Conservation (phyloP, 129 eudicot species). For the Flaveria robusta region DNA sequence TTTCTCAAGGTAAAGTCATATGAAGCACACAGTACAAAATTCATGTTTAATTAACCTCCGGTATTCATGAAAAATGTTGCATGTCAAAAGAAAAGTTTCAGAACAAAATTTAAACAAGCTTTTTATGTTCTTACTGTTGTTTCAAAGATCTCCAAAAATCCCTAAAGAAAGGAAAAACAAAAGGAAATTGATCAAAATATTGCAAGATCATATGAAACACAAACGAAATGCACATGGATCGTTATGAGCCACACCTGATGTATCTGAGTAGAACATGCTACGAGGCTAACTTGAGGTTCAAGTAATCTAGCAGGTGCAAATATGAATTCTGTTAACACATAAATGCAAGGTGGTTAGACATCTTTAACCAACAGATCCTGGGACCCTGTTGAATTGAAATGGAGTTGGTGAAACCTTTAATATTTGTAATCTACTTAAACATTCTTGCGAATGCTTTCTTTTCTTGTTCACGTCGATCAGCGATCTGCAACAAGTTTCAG, state of each 20-base stretch:
- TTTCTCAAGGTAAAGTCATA: constrained; percentile 9
- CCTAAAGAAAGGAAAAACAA: constrained; percentile 20
- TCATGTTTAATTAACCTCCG: constrained; percentile 22
- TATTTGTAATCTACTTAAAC: constrained; percentile 51
- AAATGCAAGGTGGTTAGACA: not conserved
- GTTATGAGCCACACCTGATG: constrained; percentile 37
- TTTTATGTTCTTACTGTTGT: constrained; percentile 23
- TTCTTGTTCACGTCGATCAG: constrained; percentile 75
- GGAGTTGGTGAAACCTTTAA: constrained; percentile 30
- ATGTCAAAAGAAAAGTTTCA: constrained; percentile 20
- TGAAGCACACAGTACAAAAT: not conserved
- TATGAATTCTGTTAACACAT: not conserved
- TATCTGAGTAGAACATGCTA: constrained; percentile 29
- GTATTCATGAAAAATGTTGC: constrained; percentile 1
- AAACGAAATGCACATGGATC: not conserved
- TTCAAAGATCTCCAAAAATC: constrained; percentile 29
- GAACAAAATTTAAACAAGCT: constrained; percentile 39
- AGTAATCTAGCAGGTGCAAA: constrained; percentile 12
- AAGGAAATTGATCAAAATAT: not conserved
- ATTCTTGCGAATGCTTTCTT: constrained; percentile 75
- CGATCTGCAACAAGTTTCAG: constrained; percentile 56
- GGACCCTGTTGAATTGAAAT: not conserved
- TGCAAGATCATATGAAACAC: not conserved
- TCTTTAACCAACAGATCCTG: not conserved
- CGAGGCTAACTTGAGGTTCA: constrained; percentile 32